These are phyloP conservation scores for Zopfochytrium polystomum DNA, from an alignment of 371 early-diverging fungal species.

Conservation along the genomic window DNA sequence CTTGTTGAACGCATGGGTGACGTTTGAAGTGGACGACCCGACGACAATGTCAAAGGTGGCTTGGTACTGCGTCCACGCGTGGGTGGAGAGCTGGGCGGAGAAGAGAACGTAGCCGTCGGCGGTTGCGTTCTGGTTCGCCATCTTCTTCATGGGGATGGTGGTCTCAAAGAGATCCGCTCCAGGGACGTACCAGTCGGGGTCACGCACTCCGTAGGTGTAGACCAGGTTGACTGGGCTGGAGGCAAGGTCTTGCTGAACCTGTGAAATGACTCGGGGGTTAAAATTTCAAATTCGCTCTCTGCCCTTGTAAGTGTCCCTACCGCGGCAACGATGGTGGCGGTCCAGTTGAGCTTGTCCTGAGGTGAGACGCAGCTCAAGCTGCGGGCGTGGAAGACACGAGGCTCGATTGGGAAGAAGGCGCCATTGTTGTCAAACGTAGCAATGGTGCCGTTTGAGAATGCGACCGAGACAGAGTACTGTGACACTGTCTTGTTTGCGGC, in stretches of 20 bases:
- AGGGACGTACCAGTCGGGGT: background rate
- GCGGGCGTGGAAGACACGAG: background rate
- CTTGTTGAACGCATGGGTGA: conserved; percentile 3
- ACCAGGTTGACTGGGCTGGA: background rate
- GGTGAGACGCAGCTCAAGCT: background rate
- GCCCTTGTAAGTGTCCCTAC: background rate
- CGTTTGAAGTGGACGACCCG: background rate
- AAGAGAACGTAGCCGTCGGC: background rate
- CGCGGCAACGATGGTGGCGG: conserved; percentile 10
- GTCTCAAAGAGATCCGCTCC: background rate
- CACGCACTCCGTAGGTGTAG: conserved; percentile 1
- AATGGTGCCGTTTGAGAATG: background rate
- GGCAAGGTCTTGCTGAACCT: background rate
- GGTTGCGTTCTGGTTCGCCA: background rate
- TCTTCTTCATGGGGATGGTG: conserved; percentile 3
- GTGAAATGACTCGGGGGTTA: background rate
- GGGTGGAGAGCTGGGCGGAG: background rate
- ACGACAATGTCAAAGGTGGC: conserved; percentile 7
- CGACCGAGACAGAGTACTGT: background rate
- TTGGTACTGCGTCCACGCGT: conserved; percentile 6
- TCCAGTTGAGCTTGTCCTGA: conserved; percentile 1
- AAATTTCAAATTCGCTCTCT: too few relatives aligned
- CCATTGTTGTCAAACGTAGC: conserved; percentile 2
- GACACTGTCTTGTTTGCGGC: conserved; percentile 3
- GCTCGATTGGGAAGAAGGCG: conserved; percentile 2